Evolutionary conservation across 2,329 filamentous ascomycete species (phyloP), one percentile per base, ranked within the genome.

Genomic region (Epichloe amarillans): DNA sequence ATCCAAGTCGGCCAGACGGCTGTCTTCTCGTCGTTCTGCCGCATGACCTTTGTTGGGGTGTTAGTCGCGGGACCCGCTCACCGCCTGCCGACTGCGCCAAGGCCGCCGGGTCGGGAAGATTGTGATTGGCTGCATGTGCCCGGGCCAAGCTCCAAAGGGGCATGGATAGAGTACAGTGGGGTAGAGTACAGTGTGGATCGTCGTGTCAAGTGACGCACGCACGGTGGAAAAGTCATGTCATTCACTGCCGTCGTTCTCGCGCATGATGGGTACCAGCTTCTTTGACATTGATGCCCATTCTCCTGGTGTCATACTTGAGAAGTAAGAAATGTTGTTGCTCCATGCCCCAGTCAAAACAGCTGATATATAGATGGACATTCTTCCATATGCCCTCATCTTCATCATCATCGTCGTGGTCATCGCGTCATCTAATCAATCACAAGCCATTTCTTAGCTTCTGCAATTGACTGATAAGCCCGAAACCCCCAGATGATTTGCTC

Each of bases 401-500:
- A 30, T 38, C 23, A n/a, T 49, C 36, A 19, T 46, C 14, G 35
- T 39, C 19, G 45, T 38, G 33, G 23, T 26, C 36, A 40, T 21
- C 36, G 40, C n/a, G 19, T 21, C 26, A 6, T 30, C 10, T n/a
- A 14, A 35, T 66, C 60, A 76, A 35, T 66, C 60, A 76, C 50
- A 79, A 58, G 1, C 77, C 77, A 40, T 70, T 73, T 48, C 79
- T 71, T 52, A 82, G 69, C 64, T 79, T 79, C 63, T 82, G 78
- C 53, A 82, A 64, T 62, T 82, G 79, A 63, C 74, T 82, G 57
- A 83, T 80, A 49, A 83, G 66, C 5, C 78, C 77, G 60, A 81
- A 82, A 0, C 75, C 77, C 1, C 74, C 72, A 0, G 69, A 64
- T 3, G 69, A 64, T 58, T 69, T 74, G 50, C 61, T 66, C 47